Evolutionary conservation across 2,329 filamentous ascomycete species (phyloP).

Genomic region (Chaetomiaceae sp.): DNA sequence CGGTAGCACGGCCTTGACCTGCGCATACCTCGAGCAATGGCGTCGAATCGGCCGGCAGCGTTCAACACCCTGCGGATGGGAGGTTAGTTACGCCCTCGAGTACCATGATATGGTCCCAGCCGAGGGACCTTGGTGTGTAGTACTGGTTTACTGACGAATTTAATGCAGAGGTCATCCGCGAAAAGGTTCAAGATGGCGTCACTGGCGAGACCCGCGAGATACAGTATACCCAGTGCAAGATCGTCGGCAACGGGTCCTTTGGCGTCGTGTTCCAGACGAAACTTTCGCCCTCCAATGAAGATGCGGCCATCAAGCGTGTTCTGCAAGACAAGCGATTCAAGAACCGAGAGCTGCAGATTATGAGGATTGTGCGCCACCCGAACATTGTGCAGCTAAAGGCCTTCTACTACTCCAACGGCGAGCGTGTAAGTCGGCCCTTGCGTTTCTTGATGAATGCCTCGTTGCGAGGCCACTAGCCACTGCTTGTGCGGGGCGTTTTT

Average conservation of each 20-base stretch:
- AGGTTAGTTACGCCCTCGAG: constrained; percentile 56
- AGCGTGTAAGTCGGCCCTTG: constrained; percentile 75
- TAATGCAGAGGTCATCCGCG: constrained; percentile 80
- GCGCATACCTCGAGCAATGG: constrained; percentile 51
- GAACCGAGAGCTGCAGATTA: constrained; percentile 99
- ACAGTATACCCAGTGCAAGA: constrained; percentile 99
- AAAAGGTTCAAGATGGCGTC: constrained; percentile 97
- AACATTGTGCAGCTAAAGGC: constrained; percentile 99
- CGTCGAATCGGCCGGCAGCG: constrained; percentile 84
- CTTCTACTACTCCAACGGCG: constrained; percentile 99
- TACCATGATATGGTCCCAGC: neutral
- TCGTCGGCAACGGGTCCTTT: constrained; percentile 97
- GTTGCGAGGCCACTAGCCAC: too few relatives aligned
- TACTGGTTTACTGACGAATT: constrained; percentile 24
- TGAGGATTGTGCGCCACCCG: constrained; percentile 97
- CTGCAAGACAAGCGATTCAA: constrained; percentile 97
- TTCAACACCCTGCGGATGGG: constrained; percentile 90
- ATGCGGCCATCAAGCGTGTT: constrained; percentile 98
- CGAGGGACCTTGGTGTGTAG: neutral
- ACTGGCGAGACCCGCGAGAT: constrained; percentile 95
- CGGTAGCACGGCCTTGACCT: constrained; percentile 24
- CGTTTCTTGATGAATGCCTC: too few relatives aligned
- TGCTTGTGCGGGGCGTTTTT: constrained; percentile 5
- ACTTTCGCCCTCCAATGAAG: constrained; percentile 93
- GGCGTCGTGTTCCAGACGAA: constrained; percentile 99